Base-by-base conservation (phyloP, 2,329 filamentous ascomycete species). In the Huntiella savannae region DNA sequence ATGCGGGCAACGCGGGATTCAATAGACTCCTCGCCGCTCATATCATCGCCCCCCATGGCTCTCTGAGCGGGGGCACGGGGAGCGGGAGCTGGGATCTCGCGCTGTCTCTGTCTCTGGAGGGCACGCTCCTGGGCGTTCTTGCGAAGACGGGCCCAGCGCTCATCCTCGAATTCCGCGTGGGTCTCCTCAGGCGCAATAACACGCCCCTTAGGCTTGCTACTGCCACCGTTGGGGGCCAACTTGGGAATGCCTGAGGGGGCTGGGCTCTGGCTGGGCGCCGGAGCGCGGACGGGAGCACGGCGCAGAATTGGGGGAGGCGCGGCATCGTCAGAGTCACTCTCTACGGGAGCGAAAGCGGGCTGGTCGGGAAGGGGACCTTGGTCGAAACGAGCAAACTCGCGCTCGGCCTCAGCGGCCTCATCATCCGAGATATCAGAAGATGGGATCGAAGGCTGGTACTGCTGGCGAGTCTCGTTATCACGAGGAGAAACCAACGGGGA, bases 1-100 rank as follows among this genome's bases (percentile, higher is more conserved):
- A 98, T 98, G 52, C 91, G 82, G 42, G 91, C 91, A 50, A 96
- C 91, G 53, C 91, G 83, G 42, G 86, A 87, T 62, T 98, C 91
- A 56, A 96, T 96, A 33, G 87, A 91, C 69, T 94, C 88, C 71
- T 96, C 88, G 47, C 83, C 86, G 57, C 82, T 93, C n/a, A 83
- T 91, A 55, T 91, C 85, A 52, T 88, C 84, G 13, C 70, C 76
- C 49, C 78, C 76, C 5, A 17, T 35, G 33, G 43, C 39, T 33
- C 15, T 36, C 10, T 39, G 33, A 22, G 28, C 22, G n/a, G 49
- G 34, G 22, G 45, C 40, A 33, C 38, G 40, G 10, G 47, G 47
- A 1, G 68, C 69, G 35, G 69, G 69, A 53, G 65, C 66, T 52
- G 77, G 72, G 55, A 82, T 77, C 53, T 85, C 80, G 46, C 73